Evolutionary conservation across 345 rosid species (phyloP), one percentile per base, ranked within the genome.

Genomic region (Angophora floribunda): DNA sequence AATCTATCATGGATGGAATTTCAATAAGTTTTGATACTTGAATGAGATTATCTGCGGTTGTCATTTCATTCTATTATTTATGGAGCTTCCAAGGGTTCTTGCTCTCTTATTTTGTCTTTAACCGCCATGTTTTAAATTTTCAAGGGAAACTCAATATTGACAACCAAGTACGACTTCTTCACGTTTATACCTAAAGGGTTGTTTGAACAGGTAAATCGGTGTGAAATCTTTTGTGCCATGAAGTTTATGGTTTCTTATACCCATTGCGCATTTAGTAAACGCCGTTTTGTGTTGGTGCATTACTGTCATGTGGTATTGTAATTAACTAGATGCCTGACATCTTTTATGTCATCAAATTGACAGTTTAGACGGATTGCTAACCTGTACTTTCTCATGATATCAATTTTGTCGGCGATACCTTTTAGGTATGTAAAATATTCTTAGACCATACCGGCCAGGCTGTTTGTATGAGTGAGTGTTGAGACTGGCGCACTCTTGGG

Each of bases 321-420:
- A 55, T 44, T 59, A 57, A 65, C 45, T 87, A 51, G 61, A 75
- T 85, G 88, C 79, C 91, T 94, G 90, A 93, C 85, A 90, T 87
- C 87, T 79, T 86, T 50, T 44, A 24, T 89, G 86, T 93, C 47
- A 92, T 93, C 90, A 22, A 55, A 89, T 86, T 95, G 95, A 92
- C 99, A 97, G 99, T 98, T 98, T 92, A 96, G 99, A 94, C 98
- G 99, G 93, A 97, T 97, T 86, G 99, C 99, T 30, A 98, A 98
- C 91, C 91, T 94, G 78, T 98, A 98, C 95, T 97, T 97, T 90
- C 97, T 98, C 88, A 92, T 95, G 92, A 97, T 97, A 87, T 97
- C 99, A 57, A 95, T 96, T 91, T 93, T 98, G 89, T 98, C 99
- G 4, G 93, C 96, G 90, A 97, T 98, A 57, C 99, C 99, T 55